Evolutionary conservation across 345 rosid species (phyloP).

Genomic region (Dovyalis caffra): DNA sequence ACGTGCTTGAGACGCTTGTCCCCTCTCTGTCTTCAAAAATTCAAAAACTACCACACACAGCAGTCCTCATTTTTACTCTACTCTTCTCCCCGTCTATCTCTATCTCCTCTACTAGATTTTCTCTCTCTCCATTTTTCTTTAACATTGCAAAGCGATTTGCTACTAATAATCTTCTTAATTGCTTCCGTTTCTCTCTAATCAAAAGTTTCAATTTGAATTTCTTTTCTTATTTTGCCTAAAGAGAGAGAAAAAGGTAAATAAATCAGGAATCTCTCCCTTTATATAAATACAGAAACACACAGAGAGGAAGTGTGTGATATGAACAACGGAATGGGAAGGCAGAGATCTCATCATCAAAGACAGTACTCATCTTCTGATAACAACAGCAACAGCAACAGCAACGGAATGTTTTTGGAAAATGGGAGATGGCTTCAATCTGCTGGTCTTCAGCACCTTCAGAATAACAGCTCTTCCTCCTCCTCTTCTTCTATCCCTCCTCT

Average conservation of each 20-base stretch:
- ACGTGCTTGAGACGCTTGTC: conserved; percentile 1
- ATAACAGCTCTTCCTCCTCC: conserved; percentile 27
- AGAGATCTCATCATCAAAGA: conserved; percentile 90
- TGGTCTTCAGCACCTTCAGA: conserved; percentile 81
- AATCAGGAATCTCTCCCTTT: neutral
- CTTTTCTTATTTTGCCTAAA: neutral
- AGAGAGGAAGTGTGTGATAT: neutral
- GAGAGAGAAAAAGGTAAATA: neutral
- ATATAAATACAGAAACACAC: neutral
- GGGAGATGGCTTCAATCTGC: conserved; percentile 94
- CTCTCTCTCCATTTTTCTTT: neutral
- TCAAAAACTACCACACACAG: neutral
- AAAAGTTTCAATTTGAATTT: neutral
- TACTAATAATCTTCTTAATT: neutral
- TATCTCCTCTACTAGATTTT: neutral
- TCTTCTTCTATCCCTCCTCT: conserved; percentile 47
- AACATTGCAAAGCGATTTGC: neutral
- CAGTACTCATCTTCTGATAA: conserved; percentile 74
- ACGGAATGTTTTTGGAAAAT: conserved; percentile 50
- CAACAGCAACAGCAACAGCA: neutral
- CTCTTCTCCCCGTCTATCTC: neutral
- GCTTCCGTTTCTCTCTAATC: neutral
- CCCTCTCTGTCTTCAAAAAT: neutral
- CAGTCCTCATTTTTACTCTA: neutral
- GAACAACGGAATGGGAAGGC: conserved; percentile 71